Evolutionary conservation across 2,329 filamentous ascomycete species (phyloP), one percentile per base, ranked within the genome.

Genomic region (Pseudogymnoascus pannorum): DNA sequence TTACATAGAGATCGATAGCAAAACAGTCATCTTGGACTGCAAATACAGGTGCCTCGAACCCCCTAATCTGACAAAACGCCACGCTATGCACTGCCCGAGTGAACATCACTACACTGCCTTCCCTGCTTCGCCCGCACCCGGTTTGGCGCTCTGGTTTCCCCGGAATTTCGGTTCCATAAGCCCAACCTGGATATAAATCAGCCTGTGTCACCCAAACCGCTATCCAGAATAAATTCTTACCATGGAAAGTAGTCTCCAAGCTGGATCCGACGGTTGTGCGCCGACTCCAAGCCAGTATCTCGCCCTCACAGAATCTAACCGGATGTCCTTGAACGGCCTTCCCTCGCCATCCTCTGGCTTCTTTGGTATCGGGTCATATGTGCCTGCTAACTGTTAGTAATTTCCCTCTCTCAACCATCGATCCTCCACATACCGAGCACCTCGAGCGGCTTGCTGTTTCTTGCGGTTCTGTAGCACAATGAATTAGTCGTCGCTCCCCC

Each of bases 201-300:
- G 60, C 22, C 31, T 38, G 7, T 29, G 54, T 22, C 12, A 29
- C 58, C 9, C 9, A 42, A 42, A 42, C 31, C 26, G 16, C 48
- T 26, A 54, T n/a, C 58, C 16, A 48, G 6, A 51, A 24, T 40
- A 64, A 57, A 44, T 58, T 24, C 76, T 68, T 62, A 92, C 91
- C 90, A 96, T 88, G 61, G 83, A 84, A 68, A 99, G 78, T 69
- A 97, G 75, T 72, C 91, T 82, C 92, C 92, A 96, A 35, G 89
- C 90, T 2, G 90, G 87, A 68, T 97, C 91, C 65, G 89, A 92
- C 8, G 94, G 94, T 77, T 99, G 94, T 61, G 94, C 94, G 1
- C 94, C 94, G 3, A 97, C 93, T 73, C 94, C 94, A 35, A 99
- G 81, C 94, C 94, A 99, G 78, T 99, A 99, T 75, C 88, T 87